Base-by-base conservation (phyloP, 192 early-diverging fungal genomes). In the Chytriomyces hyalinus region DNA sequence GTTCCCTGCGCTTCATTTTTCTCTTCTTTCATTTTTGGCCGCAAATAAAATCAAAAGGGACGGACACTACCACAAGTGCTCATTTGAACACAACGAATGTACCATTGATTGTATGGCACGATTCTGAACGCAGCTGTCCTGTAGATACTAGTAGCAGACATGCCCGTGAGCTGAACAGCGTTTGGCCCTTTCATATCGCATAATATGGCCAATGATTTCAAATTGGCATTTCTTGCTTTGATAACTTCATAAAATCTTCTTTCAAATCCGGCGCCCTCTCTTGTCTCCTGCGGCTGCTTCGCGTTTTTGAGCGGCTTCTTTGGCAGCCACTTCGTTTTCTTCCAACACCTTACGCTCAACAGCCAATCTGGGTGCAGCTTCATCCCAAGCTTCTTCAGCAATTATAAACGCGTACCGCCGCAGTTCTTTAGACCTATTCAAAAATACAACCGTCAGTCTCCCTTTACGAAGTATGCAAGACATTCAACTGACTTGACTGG, bases 321-420 rank as follows among this genome's bases (percentile, higher is more conserved):
- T 50, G 10, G 62, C 65, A 24, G 62, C 65, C 22, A 67, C 74
- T 36, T 77, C 76, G 61, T 77, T 69, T 60, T 77, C 76, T 53
- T 68, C 76, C 36, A 77, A 43, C 4, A 67, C 28, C 44, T 61
- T 61, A 8, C 76, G 20, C 46, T 77, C 76, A 15, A 22, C 44
- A 6, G 13, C 47, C 46, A 77, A 45, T n/a, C 67, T 49, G 15
- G 76, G 67, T 10, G 36, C 51, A 28, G 76, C 76, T 26, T 77
- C 76, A 24, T 66, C 65, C 59, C 66, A 77, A 2, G 76, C 67
- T 49, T 77, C 66, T 44, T 69, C 65, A 36, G 66, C 65, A 51
- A 66, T 51, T 22, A 68, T 61, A 46, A 77, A 77, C 7, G 76
- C 76, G 59, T 69, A 61, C 13, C 76, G 47, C 8, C 76, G 65